phyloP scores from a whole-genome alignment of 495 filamentous ascomycete species.

The Neurospora hispaniola region DNA sequence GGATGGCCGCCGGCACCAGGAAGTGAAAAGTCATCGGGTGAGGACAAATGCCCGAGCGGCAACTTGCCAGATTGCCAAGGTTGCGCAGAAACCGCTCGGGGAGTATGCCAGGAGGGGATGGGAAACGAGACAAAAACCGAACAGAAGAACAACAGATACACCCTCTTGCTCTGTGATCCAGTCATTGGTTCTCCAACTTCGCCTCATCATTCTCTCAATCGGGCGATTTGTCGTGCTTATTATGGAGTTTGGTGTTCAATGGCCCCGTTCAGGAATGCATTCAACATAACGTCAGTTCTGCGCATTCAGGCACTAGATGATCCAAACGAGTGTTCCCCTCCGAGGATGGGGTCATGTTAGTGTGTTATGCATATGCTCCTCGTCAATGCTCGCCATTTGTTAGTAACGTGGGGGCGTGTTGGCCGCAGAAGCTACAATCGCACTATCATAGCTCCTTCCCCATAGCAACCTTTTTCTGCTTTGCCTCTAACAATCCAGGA shows the following conservation, averaged over 20 bases:
- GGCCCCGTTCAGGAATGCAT: neutral
- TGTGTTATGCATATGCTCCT: neutral
- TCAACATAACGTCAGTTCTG: neutral
- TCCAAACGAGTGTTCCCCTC: neutral
- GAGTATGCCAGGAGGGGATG: neutral
- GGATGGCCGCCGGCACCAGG: neutral
- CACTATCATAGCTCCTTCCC: neutral
- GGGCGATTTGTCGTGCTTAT: neutral
- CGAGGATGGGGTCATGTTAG: neutral
- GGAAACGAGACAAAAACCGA: neutral
- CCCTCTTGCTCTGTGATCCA: neutral
- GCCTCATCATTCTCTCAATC: neutral
- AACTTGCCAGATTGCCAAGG: neutral
- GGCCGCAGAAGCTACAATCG: neutral
- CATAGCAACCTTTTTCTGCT: neutral
- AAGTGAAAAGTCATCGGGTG: neutral
- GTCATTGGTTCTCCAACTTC: neutral
- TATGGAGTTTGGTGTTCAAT: neutral
- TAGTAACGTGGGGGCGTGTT: neutral
- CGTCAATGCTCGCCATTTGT: neutral
- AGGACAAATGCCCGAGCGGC: neutral
- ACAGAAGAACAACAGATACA: neutral
- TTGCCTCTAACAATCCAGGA: neutral
- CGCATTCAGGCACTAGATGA: neutral
- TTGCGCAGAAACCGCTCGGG: neutral